Conservation (phyloP, 1,284 basidiomycete species). For the Sanghuangporus sanghuang region DNA sequence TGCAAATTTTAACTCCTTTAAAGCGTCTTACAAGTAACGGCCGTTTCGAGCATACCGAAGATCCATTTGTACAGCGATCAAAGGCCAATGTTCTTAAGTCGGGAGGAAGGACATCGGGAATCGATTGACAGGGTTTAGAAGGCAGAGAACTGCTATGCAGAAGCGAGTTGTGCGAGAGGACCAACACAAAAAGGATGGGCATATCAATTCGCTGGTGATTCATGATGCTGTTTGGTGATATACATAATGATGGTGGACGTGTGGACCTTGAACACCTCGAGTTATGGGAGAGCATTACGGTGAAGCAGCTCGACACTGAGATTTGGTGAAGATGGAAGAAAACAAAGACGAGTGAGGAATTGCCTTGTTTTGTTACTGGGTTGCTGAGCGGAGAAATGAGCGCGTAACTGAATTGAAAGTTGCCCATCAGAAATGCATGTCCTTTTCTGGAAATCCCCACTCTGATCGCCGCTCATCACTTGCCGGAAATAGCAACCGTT, state of each 20-base stretch:
- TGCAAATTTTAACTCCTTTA: background rate
- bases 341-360: background rate
- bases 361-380: background rate
- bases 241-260: background rate
- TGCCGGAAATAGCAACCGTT: background rate
- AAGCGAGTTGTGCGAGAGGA: background rate
- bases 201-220: background rate
- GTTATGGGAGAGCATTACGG: background rate
- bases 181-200: background rate
- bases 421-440: background rate
- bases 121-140: background rate
- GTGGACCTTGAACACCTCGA: background rate
- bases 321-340: background rate
- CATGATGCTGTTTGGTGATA: background rate
- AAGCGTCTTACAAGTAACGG: background rate
- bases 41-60: background rate
- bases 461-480: background rate
- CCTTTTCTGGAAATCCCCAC: background rate
- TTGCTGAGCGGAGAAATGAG: background rate
- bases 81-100: background rate
- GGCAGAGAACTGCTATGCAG: background rate
- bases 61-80: background rate
- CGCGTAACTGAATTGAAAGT: background rate
- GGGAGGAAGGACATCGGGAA: background rate
- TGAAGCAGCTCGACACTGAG: background rate